phyloP scores from a whole-genome alignment of 2,329 filamentous ascomycete species.

The Pyricularia pennisetigena region DNA sequence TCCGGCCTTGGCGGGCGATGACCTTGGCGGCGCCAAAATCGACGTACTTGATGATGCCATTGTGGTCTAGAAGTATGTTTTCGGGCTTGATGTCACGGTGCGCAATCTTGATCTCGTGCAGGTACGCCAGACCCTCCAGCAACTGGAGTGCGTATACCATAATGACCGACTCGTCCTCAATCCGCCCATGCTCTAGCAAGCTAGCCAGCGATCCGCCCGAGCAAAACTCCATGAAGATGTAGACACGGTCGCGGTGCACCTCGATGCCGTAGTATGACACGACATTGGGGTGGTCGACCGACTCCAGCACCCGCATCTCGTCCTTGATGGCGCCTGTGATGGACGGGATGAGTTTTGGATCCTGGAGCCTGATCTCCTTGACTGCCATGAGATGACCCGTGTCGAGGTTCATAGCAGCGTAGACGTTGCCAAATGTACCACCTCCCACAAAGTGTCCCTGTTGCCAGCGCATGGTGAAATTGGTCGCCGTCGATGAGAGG shows the following conservation, averaged over 20 bases:
- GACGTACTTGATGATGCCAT: conserved; percentile 97
- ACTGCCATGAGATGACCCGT: conserved; percentile 96
- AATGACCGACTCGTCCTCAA: conserved; percentile 95
- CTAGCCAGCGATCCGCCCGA: conserved; percentile 86
- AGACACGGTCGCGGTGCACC: conserved; percentile 97
- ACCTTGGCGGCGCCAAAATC: conserved; percentile 97
- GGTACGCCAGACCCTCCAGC: conserved; percentile 84
- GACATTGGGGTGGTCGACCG: conserved; percentile 93
- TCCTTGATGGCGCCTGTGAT: conserved; percentile 92
- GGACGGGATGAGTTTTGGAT: conserved; percentile 89
- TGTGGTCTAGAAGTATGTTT: conserved; percentile 93
- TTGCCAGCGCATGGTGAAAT: conserved; percentile 94
- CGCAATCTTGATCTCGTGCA: conserved; percentile 85
- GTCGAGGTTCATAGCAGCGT: conserved; percentile 94
- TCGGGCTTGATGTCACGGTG: conserved; percentile 98
- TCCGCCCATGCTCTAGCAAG: conserved; percentile 86
- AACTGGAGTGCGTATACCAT: conserved; percentile 95
- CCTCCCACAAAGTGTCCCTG: conserved; percentile 97
- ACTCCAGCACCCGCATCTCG: conserved; percentile 93
- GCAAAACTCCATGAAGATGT: conserved; percentile 99
- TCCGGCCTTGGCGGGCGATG: conserved; percentile 87
- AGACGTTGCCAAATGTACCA: conserved; percentile 94
- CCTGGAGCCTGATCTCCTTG: conserved; percentile 94
- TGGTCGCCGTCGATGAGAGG: conserved; percentile 86
- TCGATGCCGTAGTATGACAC: conserved; percentile 98